Conservation (phyloP, 2,329 filamentous ascomycete species). For the Fusarium sp. region DNA sequence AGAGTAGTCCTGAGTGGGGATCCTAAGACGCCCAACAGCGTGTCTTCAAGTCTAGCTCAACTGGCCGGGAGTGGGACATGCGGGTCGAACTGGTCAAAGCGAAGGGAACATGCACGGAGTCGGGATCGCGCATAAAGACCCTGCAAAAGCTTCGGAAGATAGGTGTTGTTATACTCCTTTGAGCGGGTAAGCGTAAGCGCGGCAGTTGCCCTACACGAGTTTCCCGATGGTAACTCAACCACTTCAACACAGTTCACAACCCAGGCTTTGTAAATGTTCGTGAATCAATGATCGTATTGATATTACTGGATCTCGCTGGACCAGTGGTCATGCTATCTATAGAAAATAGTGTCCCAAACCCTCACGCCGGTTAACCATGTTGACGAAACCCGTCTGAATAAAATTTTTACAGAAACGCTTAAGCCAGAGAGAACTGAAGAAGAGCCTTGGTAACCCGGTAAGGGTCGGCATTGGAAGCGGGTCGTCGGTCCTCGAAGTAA, state of each 20-base stretch:
- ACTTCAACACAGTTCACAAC: too few relatives aligned
- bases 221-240: too few relatives aligned
- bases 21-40: too few relatives aligned
- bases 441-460: conserved; percentile 88
- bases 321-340: conserved; percentile 37
- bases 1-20: too few relatives aligned
- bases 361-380: conserved; percentile 28
- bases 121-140: neutral
- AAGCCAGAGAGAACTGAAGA: conserved; percentile 42
- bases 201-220: too few relatives aligned
- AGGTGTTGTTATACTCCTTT: neutral
- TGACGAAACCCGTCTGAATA: conserved; percentile 13
- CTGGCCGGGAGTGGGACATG: neutral
- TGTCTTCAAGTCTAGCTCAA: too few relatives aligned
- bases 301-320: conserved; percentile 24
- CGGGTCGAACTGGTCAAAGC: neutral
- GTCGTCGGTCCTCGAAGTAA: conserved; percentile 91
- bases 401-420: conserved; percentile 31
- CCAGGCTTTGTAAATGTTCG: too few relatives aligned
- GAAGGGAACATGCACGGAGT: neutral
- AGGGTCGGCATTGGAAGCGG: conserved; percentile 89
- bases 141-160: neutral
- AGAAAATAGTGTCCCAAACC: conserved; percentile 32
- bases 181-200: neutral
- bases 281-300: conserved; percentile 17